These are phyloP conservation scores for Monosporozyma unispora DNA, from an alignment of 805 yeast species.

Conservation along the genomic window DNA sequence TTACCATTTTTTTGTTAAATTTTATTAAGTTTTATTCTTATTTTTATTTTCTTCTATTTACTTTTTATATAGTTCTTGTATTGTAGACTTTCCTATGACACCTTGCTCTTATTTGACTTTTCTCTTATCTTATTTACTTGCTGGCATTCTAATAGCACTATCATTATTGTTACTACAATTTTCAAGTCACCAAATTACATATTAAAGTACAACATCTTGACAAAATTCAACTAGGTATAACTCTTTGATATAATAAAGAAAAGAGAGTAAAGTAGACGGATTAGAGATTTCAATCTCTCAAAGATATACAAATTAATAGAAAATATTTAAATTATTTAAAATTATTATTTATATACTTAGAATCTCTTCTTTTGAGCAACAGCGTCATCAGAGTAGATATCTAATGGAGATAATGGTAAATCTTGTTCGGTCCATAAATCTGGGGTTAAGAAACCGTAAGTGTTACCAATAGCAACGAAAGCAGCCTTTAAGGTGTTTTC, in stretches of 20 bases:
- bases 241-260: too few relatives aligned
- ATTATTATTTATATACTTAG: slow-evolving; percentile 34
- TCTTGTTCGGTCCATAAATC: slow-evolving; percentile 91
- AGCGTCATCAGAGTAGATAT: slow-evolving; percentile 83
- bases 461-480: slow-evolving; percentile 98
- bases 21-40: neutral
- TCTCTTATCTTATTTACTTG: too few relatives aligned
- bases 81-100: neutral
- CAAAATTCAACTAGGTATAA: too few relatives aligned
- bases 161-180: too few relatives aligned
- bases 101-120: too few relatives aligned
- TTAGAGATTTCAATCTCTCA: neutral
- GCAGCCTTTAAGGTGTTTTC: slow-evolving; percentile 99
- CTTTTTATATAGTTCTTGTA: neutral
- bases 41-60: neutral
- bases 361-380: slow-evolving; percentile 65
- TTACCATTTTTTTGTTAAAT: neutral
- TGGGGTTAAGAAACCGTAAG: slow-evolving; percentile 99
- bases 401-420: slow-evolving; percentile 88
- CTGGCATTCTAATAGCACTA: too few relatives aligned
- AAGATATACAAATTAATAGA: slow-evolving; percentile 1
- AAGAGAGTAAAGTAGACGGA: neutral
- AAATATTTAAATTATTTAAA: neutral
- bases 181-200: too few relatives aligned
- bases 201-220: too few relatives aligned